Evolutionary conservation across 2,329 filamentous ascomycete genomes (phyloP), one percentile per base, ranked within the genome.

Genomic region (Sporothrix sp.): DNA sequence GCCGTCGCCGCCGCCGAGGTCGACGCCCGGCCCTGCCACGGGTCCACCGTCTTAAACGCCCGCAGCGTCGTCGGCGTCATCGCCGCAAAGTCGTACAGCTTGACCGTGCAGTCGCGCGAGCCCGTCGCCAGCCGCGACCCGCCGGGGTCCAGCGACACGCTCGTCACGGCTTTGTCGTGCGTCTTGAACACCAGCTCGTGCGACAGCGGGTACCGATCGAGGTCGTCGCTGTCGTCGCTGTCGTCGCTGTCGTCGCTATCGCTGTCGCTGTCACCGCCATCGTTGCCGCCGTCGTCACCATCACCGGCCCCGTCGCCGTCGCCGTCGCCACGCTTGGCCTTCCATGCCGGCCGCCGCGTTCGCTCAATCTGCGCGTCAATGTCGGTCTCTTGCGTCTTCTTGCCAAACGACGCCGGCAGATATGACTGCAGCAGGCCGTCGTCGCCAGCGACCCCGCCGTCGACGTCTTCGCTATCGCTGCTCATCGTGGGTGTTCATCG

Each of bases 1-100:
- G 75, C 25, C n/a, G n/a, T n/a, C n/a, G n/a, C n/a, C n/a, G n/a
- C n/a, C n/a, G n/a, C n/a, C n/a, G n/a, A n/a, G 67, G 64, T 94
- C 95, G 21, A 27, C 32, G 35, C 35, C 43, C 35, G 16, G 25
- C 81, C 79, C 47, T 82, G 79, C 59, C 84, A 90, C 0, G 93
- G 91, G 62, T 98, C 91, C 43, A 97, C 75, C 8, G 84, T 90
- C 62, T 88, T 89, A 75, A 98, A 98, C 1, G 93, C 88, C 59
- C 91, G 85, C 47, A 98, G 77, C 0, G 93, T 97, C 5, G 89
- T 93, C 2, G 90, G 88, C 1, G 91, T 96, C 84, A 98, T 94
- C 42, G 90, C 87, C 3, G 90, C 82, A 65, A 98, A 95, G 64
- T 98, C 91, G 69, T 96, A 89, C 16, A 98, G 74, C 63, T 96